phyloP scores from a whole-genome alignment of 306 rosid species.

The Astragalus membranaceus region DNA sequence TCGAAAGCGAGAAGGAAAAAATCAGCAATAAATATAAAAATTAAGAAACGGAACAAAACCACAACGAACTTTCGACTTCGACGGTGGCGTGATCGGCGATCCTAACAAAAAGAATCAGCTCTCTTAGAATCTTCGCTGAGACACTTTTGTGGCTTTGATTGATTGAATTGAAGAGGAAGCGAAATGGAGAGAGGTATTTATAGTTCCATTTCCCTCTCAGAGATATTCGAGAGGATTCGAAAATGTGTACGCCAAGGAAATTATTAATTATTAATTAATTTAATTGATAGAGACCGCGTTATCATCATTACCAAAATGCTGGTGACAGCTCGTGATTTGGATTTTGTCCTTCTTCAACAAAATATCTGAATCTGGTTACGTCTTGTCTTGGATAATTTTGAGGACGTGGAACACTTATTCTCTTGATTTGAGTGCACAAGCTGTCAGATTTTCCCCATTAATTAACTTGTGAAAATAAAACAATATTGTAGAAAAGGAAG shows the following conservation, averaged over 20 bases:
- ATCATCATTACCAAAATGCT: neutral
- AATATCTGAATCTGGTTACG: neutral
- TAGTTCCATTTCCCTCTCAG: neutral
- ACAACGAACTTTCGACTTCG: conserved; percentile 41
- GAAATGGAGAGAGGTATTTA: conserved; percentile 22
- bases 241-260: neutral
- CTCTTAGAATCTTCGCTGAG: neutral
- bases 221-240: conserved; percentile 35
- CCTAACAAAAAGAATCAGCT: neutral
- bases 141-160: neutral
- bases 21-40: neutral
- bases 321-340: conserved; percentile 2
- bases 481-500: too few species aligned
- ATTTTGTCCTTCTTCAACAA: neutral
- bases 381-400: neutral
- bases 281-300: neutral
- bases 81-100: conserved; percentile 3
- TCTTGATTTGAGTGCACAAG: neutral
- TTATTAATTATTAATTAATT: too few species aligned
- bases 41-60: conserved; percentile 8
- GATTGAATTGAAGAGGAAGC: neutral
- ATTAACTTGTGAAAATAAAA: neutral
- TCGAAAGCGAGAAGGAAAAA: neutral
- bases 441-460: neutral
- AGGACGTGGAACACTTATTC: neutral